phyloP scores from a whole-genome alignment of 129 eudicot genomes.

The Centaurea solstitialis region DNA sequence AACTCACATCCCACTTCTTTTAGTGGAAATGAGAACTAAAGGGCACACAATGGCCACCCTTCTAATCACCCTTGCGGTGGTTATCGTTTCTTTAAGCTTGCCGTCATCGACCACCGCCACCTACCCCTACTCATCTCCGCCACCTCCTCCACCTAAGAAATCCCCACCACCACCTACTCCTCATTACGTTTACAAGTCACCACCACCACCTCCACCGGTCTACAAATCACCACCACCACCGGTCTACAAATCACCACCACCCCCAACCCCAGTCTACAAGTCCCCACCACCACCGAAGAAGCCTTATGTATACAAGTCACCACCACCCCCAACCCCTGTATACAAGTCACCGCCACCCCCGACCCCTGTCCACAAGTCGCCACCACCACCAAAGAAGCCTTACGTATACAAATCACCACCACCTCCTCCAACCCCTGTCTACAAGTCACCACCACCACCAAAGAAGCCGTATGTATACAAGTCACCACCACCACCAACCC shows the following conservation, averaged over 20 bases:
- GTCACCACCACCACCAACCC: conserved; percentile 29
- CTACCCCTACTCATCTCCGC: conserved; percentile 46
- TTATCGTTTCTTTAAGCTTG: conserved; percentile 39
- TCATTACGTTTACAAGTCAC: conserved; percentile 18
- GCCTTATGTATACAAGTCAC: conserved; percentile 7
- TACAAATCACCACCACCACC: conserved; percentile 38
- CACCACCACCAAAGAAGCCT: not conserved
- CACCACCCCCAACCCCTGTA: conserved; percentile 23
- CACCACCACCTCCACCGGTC: conserved; percentile 35
- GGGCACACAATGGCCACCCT: conserved; percentile 39
- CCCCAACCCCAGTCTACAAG: not conserved
- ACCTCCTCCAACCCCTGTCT: conserved; percentile 16
- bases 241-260: conserved; percentile 35
- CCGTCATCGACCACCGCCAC: conserved; percentile 39
- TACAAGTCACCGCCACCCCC: conserved; percentile 28
- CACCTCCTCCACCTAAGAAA: conserved; percentile 43
- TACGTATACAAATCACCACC: conserved; percentile 21
- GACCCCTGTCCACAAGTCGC: conserved; percentile 15
- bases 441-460: conserved; percentile 36
- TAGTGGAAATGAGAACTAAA: conserved; percentile 36
- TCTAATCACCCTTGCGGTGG: conserved; percentile 38
- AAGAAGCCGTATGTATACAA: not conserved
- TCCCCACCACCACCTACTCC: conserved; percentile 36
- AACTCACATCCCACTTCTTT: conserved; percentile 31
- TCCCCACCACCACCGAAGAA: conserved; percentile 18